Percentiles rank a stretch among this genome's conserved stretches.
phyloP scores from a whole-genome alignment of 257 asterid genomes.

The Fraxinus anomala region DNA sequence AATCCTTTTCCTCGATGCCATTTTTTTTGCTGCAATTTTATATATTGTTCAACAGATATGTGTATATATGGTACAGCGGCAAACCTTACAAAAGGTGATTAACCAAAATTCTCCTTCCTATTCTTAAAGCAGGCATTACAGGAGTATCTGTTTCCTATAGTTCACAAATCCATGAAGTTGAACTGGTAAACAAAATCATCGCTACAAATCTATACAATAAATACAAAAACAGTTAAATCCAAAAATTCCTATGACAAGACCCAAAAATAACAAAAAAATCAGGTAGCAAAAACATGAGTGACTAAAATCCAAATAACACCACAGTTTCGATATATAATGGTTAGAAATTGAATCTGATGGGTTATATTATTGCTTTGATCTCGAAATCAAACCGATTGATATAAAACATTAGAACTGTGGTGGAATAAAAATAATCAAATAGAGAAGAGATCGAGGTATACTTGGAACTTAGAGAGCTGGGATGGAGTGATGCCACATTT shows the following conservation, averaged over 20 bases:
- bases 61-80: too few relatives aligned
- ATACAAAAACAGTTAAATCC: neutral
- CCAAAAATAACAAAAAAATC: neutral
- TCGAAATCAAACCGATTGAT: neutral
- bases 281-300: neutral
- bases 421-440: neutral
- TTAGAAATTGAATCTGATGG: neutral
- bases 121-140: too few relatives aligned
- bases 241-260: neutral
- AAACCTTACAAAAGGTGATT: neutral
- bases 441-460: neutral
- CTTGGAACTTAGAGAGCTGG: slow-evolving; percentile 77
- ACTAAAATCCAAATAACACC: neutral
- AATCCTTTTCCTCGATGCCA: too few relatives aligned
- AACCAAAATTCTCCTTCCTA: neutral
- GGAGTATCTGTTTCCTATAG: neutral
- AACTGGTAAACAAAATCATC: neutral
- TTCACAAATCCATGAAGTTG: neutral
- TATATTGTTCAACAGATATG: too few relatives aligned
- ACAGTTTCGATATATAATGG: neutral
- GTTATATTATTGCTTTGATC: neutral
- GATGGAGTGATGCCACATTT: slow-evolving; percentile 43
- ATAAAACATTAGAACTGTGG: neutral
- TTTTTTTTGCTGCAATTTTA: too few relatives aligned
- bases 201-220: slow-evolving; percentile 19